phyloP scores from a whole-genome alignment of 2,329 filamentous ascomycete genomes.

The Dendryphion nanum region DNA sequence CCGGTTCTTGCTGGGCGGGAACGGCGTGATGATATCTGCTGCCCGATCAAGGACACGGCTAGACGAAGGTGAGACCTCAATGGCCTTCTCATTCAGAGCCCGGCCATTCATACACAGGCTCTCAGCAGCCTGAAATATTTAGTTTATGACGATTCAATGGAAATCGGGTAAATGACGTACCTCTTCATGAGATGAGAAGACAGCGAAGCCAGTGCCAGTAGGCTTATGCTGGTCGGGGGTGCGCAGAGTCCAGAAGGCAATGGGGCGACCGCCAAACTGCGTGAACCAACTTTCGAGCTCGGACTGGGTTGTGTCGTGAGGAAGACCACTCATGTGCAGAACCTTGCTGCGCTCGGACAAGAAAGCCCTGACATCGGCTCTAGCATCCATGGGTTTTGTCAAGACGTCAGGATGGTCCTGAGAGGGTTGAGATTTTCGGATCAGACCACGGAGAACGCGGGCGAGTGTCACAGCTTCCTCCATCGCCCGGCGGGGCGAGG shows the following conservation, averaged over 20 bases:
- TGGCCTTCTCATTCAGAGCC: constrained; percentile 96
- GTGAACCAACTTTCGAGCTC: constrained; percentile 99
- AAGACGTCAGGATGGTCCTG: constrained; percentile 94
- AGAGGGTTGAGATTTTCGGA: constrained; percentile 91
- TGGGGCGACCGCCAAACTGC: constrained; percentile 94
- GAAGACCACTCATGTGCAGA: constrained; percentile 93
- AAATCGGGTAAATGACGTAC: constrained; percentile 51
- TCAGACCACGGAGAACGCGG: constrained; percentile 85
- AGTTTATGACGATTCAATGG: neutral
- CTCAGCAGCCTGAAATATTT: constrained; percentile 72
- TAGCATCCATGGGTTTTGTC: constrained; percentile 91
- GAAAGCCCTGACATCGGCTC: constrained; percentile 94
- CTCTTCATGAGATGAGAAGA: constrained; percentile 99
- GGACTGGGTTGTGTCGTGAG: constrained; percentile 97
- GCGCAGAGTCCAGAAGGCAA: constrained; percentile 97
- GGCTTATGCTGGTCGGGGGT: constrained; percentile 99
- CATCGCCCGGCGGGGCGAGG: constrained; percentile 93
- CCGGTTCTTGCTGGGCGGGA: constrained; percentile 97
- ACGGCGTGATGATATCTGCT: constrained; percentile 92
- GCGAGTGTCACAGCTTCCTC: constrained; percentile 95
- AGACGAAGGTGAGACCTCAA: constrained; percentile 97
- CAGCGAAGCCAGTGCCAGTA: constrained; percentile 96
- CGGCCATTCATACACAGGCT: constrained; percentile 99
- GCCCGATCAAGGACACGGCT: constrained; percentile 93
- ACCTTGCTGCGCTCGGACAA: constrained; percentile 96